Evolutionary conservation across 2,329 filamentous ascomycete species (phyloP), one percentile per base, ranked within the genome.

Genomic region (Alternaria incomplexa): DNA sequence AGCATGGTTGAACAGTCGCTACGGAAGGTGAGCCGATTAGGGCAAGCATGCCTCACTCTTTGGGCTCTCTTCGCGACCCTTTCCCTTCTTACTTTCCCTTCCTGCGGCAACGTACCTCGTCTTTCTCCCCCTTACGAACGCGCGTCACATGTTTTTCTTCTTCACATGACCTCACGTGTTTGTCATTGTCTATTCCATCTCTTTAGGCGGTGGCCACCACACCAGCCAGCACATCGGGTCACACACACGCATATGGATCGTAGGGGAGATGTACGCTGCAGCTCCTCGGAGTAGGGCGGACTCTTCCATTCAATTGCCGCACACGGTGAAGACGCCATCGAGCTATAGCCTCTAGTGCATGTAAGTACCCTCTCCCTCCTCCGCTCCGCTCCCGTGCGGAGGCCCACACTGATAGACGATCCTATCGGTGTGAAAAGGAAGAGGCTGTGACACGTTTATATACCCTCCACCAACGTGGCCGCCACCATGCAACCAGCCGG

Each of bases 151-250:
- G 22, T 44, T 44, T 5, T 25, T 4, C n/a, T 6, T 28, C 36
- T 22, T 17, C 30, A 36, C 22, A 12, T 47, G n/a, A 23, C 44
- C 48, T 23, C 28, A 32, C 12, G 20, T 52, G 22, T 52, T 52
- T 52, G 48, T 36, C 30, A 36, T 36, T 23, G 23, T 4, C 23
- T 6, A 5, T 28, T 28, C 26, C 12, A 23, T 11, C 8, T 10
- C 17, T 9, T 25, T 43, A 26, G 23, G 32, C 22, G 1, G 32
- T 54, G 52, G 25, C 11, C 36, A 44, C 52, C 52, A 13, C 36
- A 26, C 36, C 52, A 44, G 52, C 52, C 52, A 54, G 52, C 52
- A 54, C 52, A 54, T 54, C 52, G 22, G 12, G 52, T 54, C 52
- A 22, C 52, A 54, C 50, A 30, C 22, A 54, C 32, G 32, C 22